A percentile compares a stretch with the other conserved stretches of the same genome.
These are phyloP conservation scores for Russula ochroleuca DNA, from an alignment of 768 basidiomycete species.

Conservation along the genomic window DNA sequence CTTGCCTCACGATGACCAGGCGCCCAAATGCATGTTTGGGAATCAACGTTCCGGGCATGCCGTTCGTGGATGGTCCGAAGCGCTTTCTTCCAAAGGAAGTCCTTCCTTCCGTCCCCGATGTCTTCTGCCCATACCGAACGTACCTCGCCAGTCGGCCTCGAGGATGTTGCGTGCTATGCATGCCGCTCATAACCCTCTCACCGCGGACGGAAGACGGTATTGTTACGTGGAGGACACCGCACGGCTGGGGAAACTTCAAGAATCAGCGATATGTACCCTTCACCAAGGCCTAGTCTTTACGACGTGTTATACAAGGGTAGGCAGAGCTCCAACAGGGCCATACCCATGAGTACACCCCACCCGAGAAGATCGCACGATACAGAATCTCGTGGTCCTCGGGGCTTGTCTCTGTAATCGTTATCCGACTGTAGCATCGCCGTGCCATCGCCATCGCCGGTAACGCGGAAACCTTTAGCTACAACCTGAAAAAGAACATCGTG, in stretches of 20 bases:
- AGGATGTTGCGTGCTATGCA: slow-evolving; percentile 15
- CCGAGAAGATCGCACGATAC: neutral
- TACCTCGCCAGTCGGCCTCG: slow-evolving; percentile 9
- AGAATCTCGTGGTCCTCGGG: neutral
- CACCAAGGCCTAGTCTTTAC: neutral
- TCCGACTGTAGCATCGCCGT: neutral
- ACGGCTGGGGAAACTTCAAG: neutral
- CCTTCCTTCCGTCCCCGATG: neutral
- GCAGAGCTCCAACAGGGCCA: neutral
- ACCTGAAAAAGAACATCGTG: too few relatives aligned
- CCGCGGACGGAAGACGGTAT: neutral
- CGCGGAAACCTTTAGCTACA: neutral
- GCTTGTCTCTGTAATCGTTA: neutral
- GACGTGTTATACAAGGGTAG: neutral
- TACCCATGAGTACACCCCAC: neutral
- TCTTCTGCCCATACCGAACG: neutral
- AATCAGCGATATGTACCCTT: neutral
- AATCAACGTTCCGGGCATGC: slow-evolving; percentile 17
- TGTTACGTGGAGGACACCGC: neutral
- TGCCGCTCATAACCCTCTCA: neutral
- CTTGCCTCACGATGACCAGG: slow-evolving; percentile 18
- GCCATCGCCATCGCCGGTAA: neutral
- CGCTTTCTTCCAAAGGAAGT: neutral
- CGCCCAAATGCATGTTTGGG: slow-evolving; percentile 14
- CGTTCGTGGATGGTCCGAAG: neutral